Percentiles rank a stretch among this genome's conserved stretches.
These are phyloP conservation scores for Sarocladiaceae sp. DNA, from an alignment of 2,329 filamentous ascomycete genomes.

Conservation along the genomic window DNA sequence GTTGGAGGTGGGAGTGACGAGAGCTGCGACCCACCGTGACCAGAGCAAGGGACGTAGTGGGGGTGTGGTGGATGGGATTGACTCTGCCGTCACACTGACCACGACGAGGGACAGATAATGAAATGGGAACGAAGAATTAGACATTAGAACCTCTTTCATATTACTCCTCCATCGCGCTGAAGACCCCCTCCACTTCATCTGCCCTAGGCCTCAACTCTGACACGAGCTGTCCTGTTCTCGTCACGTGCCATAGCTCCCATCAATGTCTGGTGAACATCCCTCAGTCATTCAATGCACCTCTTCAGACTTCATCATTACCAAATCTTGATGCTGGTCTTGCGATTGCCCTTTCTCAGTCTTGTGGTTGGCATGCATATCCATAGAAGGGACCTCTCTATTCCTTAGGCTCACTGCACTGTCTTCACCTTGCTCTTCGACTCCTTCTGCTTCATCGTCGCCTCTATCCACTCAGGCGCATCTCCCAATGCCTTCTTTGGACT, in stretches of 20 bases:
- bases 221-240: too few species aligned
- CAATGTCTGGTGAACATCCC: too few species aligned
- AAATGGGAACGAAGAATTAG: too few species aligned
- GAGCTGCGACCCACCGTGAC: too few species aligned
- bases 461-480: conserved; percentile 49
- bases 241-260: too few species aligned
- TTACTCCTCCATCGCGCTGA: too few species aligned
- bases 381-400: not conserved
- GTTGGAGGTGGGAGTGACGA: not conserved
- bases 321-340: not conserved
- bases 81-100: too few species aligned
- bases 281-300: too few species aligned
- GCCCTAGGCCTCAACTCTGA: too few species aligned
- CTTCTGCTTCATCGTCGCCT: conserved; percentile 44
- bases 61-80: not conserved
- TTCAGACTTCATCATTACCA: not conserved
- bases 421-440: conserved; percentile 40
- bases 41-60: not conserved
- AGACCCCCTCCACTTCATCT: too few species aligned
- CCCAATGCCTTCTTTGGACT: conserved; percentile 47
- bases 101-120: too few species aligned
- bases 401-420: conserved; percentile 35
- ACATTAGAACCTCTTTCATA: too few species aligned
- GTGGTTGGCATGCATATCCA: not conserved
- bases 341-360: not conserved